Conservation (phyloP, 2,329 filamentous ascomycete genomes). For the Juglanconis oblonga region DNA sequence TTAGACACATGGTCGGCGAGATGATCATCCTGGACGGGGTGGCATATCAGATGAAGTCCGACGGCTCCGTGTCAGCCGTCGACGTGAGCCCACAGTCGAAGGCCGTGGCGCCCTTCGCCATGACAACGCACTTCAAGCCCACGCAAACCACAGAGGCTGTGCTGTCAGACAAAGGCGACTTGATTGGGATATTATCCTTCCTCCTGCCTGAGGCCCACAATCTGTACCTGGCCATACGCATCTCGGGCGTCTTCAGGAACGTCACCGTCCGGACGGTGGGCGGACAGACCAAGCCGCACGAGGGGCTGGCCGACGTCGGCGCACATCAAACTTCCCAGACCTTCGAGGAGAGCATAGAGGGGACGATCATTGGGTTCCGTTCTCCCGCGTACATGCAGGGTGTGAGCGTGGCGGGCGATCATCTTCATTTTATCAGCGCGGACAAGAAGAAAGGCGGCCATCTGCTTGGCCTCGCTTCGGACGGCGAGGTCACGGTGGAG, state of each 20-base stretch:
- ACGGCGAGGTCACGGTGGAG: constrained; percentile 28
- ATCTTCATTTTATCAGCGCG: constrained; percentile 33
- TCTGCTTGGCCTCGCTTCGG: constrained; percentile 29
- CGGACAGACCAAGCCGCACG: constrained; percentile 26
- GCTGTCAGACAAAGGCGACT: constrained; percentile 27
- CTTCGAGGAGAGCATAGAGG: constrained; percentile 24
- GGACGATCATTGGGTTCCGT: constrained; percentile 31
- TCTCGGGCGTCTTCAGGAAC: constrained; percentile 28
- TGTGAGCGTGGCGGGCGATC: constrained; percentile 32
- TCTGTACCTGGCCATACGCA: constrained; percentile 28
- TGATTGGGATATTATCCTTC: constrained; percentile 22
- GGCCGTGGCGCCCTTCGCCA: constrained; percentile 32
- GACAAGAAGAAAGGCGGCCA: constrained; percentile 30
- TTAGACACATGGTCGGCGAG: constrained; percentile 32
- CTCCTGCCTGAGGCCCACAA: constrained; percentile 27
- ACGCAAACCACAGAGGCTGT: constrained; percentile 17
- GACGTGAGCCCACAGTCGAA: constrained; percentile 18
- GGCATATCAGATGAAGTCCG: constrained; percentile 33
- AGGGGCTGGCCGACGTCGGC: constrained; percentile 28
- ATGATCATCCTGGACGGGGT: constrained; percentile 32
- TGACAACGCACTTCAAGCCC: constrained; percentile 30
- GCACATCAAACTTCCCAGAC: constrained; percentile 27
- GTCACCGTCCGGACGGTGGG: constrained; percentile 31
- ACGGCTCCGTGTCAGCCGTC: constrained; percentile 27
- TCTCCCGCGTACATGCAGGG: constrained; percentile 31